Evolutionary conservation across 495 filamentous ascomycete genomes (phyloP).

Genomic region (Pyrenula aspistea): DNA sequence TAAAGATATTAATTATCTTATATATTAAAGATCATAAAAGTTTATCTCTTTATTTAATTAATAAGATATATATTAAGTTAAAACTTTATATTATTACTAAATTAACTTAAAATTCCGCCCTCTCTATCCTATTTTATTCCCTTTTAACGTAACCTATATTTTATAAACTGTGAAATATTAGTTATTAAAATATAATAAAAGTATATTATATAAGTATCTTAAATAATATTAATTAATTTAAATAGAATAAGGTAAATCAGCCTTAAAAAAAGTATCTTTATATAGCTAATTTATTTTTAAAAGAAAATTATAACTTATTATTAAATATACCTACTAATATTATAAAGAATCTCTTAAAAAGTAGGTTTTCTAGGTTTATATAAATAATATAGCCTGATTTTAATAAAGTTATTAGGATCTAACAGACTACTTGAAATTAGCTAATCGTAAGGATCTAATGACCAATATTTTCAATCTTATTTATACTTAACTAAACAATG

Average conservation of each 20-base stretch:
- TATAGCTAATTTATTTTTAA: conserved; percentile 2
- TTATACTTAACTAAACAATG: conserved; percentile 24
- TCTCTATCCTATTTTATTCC: conserved; percentile 14
- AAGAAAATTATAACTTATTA: conserved; percentile 27
- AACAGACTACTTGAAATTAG: conserved; percentile 21
- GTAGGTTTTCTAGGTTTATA: conserved; percentile 40
- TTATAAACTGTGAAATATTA: conserved; percentile 16
- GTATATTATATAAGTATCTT: conserved; percentile 10
- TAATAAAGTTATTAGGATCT: conserved; percentile 26
- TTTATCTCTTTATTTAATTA: too few species aligned
- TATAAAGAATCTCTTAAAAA: conserved; percentile 23
- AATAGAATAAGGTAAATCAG: conserved; percentile 17
- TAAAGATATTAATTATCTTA: too few species aligned
- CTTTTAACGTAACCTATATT: conserved; percentile 20
- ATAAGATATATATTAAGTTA: too few species aligned
- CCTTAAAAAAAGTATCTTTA: background rate
- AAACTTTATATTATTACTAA: too few species aligned
- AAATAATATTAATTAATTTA: conserved; percentile 15
- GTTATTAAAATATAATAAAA: conserved; percentile 16
- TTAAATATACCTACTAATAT: conserved; percentile 24
- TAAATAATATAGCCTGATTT: conserved; percentile 23
- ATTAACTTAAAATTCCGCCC: conserved; percentile 8
- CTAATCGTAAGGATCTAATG: conserved; percentile 20
- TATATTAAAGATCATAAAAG: too few species aligned
- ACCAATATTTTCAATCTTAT: conserved; percentile 28